Evolutionary conservation across 2,329 filamentous ascomycete genomes (phyloP).

Genomic region (Exserohilum rostratum): DNA sequence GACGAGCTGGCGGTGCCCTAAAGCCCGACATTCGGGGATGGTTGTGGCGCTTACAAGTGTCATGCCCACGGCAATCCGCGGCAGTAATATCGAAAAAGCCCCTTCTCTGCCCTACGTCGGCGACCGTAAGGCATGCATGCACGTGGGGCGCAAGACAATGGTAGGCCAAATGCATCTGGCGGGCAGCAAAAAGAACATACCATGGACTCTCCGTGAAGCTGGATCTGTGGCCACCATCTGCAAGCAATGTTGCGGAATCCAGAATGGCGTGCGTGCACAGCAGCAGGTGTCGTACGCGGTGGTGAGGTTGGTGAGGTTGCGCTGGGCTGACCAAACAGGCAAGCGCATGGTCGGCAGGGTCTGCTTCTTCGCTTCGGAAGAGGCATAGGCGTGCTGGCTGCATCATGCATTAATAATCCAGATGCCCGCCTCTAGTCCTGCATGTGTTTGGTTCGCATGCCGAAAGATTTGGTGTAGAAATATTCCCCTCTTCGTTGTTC

Average conservation of each 20-base stretch:
- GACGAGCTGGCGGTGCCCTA: neutral
- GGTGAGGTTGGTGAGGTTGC: conserved; percentile 13
- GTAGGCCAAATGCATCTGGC: conserved; percentile 10
- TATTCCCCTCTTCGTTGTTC: conserved; percentile 1
- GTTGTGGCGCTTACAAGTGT: conserved; percentile 17
- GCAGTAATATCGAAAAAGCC: conserved; percentile 11
- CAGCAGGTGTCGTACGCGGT: conserved; percentile 5
- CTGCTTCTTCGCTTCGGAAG: conserved; percentile 2
- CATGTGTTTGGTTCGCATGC: neutral
- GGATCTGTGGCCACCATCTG: conserved; percentile 20
- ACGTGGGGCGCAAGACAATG: conserved; percentile 19
- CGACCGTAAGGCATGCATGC: conserved; percentile 14
- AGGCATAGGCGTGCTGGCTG: conserved; percentile 6
- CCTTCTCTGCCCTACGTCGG: conserved; percentile 1
- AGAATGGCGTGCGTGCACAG: conserved; percentile 15
- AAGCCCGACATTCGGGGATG: neutral
- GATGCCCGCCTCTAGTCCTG: conserved; percentile 9
- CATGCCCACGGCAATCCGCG: conserved; percentile 26
- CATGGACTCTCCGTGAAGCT: conserved; percentile 9
- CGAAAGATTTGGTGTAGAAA: too few species aligned
- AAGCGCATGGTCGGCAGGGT: conserved; percentile 16
- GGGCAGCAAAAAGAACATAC: neutral
- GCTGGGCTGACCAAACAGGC: conserved; percentile 9
- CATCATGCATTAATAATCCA: conserved; percentile 22
- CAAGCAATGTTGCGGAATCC: conserved; percentile 16